Base-by-base conservation (phyloP, 1,284 basidiomycete species). In the Flammula alnicola region DNA sequence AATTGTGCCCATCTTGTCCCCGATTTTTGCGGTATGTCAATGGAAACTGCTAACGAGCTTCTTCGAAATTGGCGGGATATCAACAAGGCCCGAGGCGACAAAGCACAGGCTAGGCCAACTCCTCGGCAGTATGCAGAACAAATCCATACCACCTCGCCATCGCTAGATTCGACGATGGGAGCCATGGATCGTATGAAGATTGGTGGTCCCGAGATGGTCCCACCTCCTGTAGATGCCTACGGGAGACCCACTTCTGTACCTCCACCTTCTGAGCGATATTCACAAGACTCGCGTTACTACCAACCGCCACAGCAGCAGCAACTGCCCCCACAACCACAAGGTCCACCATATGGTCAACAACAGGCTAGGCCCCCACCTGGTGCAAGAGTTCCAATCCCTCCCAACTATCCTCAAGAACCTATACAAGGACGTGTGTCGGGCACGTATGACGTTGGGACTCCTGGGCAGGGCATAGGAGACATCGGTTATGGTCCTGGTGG, bases 21-120 rank as follows among this genome's bases (percentile, higher is more conserved):
- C 50, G 96, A 99, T 72, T 98, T 99, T 72, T 99, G 97, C 65
- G 97, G 97, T 43, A 98, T 99, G 96, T 95, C 94, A 17, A 99
- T 99, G 96, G 97, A 98, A 71, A 97, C 93, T 53, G 97, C 97
- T 32, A 98, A 98, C 69, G 86, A 91, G 63, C 79, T 99, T 20
- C 80, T 99, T 47, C 86, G 88, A 54, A 91, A 96, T 68, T 88
- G 94, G 77, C 90, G 95, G 64, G 93, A 86, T 59, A 88, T 90
- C 66, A 87, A 89, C 63, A 76, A 84, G 65, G 68, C 71, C 60
- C 80, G 70, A 26, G 72, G 70, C 10, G 75, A 75, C 48, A 78
- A 76, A 63, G 71, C 53, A 22, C 59, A 64, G 53, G 48, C 69
- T 52, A 68, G 68, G 35, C 71, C 74, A 2, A 59, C 69, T 31